A percentile compares a stretch with the other conserved stretches of the same genome.
Conservation (phyloP, 2,329 filamentous ascomycete genomes). For the Biscogniauxia sp. region DNA sequence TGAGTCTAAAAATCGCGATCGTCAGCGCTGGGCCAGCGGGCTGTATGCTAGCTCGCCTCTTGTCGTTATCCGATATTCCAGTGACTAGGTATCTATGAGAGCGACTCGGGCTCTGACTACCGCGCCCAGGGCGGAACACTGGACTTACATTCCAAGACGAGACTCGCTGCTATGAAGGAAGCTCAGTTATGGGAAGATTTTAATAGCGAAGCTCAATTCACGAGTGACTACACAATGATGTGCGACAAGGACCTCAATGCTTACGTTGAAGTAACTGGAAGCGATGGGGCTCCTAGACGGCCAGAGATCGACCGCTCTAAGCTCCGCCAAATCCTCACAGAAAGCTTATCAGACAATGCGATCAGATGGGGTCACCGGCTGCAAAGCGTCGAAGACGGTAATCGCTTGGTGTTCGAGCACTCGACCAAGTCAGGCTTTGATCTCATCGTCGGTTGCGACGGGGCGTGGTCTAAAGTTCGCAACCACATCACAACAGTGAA, state of each 20-base stretch:
- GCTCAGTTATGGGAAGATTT: slow-evolving; percentile 51
- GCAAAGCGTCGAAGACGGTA: slow-evolving; percentile 33
- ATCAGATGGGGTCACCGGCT: slow-evolving; percentile 48
- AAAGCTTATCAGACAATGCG: slow-evolving; percentile 43
- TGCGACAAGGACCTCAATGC: slow-evolving; percentile 41
- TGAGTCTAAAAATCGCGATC: slow-evolving; percentile 41
- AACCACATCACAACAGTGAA: slow-evolving; percentile 34
- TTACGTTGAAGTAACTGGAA: slow-evolving; percentile 32
- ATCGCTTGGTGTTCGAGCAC: slow-evolving; percentile 39
- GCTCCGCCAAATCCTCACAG: slow-evolving; percentile 43
- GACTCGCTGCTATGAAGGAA: slow-evolving; percentile 49
- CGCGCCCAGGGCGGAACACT: slow-evolving; percentile 52
- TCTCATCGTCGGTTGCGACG: slow-evolving; percentile 36
- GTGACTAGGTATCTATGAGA: slow-evolving; percentile 52
- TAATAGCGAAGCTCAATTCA: slow-evolving; percentile 47
- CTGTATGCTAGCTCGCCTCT: slow-evolving; percentile 50
- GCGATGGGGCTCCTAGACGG: slow-evolving; percentile 36
- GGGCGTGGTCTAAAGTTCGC: slow-evolving; percentile 38
- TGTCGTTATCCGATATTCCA: slow-evolving; percentile 44
- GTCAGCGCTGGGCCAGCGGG: slow-evolving; percentile 49
- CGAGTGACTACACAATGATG: slow-evolving; percentile 49
- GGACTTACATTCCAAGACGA: slow-evolving; percentile 51
- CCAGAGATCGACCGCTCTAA: slow-evolving; percentile 53
- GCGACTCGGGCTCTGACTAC: slow-evolving; percentile 42
- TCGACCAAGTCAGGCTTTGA: slow-evolving; percentile 37